Conservation (phyloP, 106 monocot species). For the Platanthera guangdongensis region DNA sequence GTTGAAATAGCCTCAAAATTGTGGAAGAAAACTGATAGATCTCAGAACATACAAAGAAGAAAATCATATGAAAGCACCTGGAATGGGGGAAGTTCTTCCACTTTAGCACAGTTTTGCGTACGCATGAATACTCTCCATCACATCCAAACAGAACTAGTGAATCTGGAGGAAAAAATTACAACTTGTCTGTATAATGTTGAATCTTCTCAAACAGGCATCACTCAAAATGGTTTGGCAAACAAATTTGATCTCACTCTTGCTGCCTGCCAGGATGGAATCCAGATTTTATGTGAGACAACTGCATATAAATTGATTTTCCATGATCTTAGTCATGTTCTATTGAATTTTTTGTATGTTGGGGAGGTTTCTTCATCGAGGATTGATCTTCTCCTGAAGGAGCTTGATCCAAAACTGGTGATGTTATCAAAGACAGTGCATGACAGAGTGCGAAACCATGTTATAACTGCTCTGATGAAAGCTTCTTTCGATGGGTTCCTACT, state of each 20-base stretch:
- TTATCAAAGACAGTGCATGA: slow-evolving; percentile 64
- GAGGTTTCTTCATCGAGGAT: slow-evolving; percentile 54
- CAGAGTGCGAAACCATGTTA: slow-evolving; percentile 44
- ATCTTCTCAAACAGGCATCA: slow-evolving; percentile 59
- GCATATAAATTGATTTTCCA: slow-evolving; percentile 75
- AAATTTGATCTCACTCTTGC: slow-evolving; percentile 64
- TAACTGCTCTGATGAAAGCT: slow-evolving; percentile 76
- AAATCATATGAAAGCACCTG: slow-evolving; percentile 50
- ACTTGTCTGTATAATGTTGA: slow-evolving; percentile 69
- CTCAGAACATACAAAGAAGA: slow-evolving; percentile 39
- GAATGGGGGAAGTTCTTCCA: slow-evolving; percentile 37
- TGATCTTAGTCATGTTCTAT: slow-evolving; percentile 70
- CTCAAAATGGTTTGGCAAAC: slow-evolving; percentile 34
- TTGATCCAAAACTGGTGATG: slow-evolving; percentile 64
- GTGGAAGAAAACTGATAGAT: slow-evolving; percentile 79
- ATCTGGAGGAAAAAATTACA: slow-evolving; percentile 61
- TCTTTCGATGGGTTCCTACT: slow-evolving; percentile 61
- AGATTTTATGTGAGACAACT: slow-evolving; percentile 64
- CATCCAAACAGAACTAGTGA: slow-evolving; percentile 53
- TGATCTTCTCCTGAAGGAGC: slow-evolving; percentile 53
- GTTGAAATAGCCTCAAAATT: slow-evolving; percentile 54
- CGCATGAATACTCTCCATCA: slow-evolving; percentile 81
- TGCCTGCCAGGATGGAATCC: slow-evolving; percentile 71
- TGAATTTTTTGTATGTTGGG: slow-evolving; percentile 64
- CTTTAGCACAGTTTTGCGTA: slow-evolving; percentile 68